phyloP scores from a whole-genome alignment of 2,329 filamentous ascomycete genomes.

The Phaeophleospora eucalypticola region DNA sequence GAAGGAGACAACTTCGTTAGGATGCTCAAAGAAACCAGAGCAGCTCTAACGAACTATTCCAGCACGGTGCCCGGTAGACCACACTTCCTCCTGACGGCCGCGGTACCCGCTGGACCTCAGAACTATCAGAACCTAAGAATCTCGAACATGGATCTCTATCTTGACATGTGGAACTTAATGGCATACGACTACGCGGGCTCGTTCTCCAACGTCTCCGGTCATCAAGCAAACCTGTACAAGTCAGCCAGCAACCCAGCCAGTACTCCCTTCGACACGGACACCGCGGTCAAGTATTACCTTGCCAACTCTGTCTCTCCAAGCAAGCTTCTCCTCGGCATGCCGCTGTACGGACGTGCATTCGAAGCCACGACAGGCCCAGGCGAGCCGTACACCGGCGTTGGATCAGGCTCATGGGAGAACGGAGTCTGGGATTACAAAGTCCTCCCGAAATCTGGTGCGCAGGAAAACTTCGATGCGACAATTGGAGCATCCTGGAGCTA shows the following conservation, averaged over 20 bases:
- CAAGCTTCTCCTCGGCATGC: conserved; percentile 87
- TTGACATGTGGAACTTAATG: conserved; percentile 51
- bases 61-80: conserved; percentile 32
- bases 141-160: conserved; percentile 36
- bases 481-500: conserved; percentile 75
- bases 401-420: conserved; percentile 75
- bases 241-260: conserved; percentile 53
- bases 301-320: conserved; percentile 53
- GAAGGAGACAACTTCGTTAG: conserved; percentile 39
- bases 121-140: conserved; percentile 44
- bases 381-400: conserved; percentile 63
- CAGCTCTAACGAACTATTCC: conserved; percentile 40
- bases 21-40: conserved; percentile 37
- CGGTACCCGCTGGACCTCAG: conserved; percentile 40
- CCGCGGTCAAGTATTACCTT: conserved; percentile 68
- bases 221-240: conserved; percentile 74
- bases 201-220: conserved; percentile 68
- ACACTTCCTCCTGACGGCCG: conserved; percentile 44
- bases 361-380: conserved; percentile 72
- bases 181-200: conserved; percentile 62
- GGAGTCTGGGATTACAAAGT: conserved; percentile 87
- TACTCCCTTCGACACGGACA: conserved; percentile 74
- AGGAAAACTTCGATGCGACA: conserved; percentile 61
- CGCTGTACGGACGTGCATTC: conserved; percentile 85
- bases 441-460: conserved; percentile 64